Evolutionary conservation across 805 yeast genomes (phyloP), one percentile per base, ranked within the genome.

Genomic region (Starmerella kuoi): DNA sequence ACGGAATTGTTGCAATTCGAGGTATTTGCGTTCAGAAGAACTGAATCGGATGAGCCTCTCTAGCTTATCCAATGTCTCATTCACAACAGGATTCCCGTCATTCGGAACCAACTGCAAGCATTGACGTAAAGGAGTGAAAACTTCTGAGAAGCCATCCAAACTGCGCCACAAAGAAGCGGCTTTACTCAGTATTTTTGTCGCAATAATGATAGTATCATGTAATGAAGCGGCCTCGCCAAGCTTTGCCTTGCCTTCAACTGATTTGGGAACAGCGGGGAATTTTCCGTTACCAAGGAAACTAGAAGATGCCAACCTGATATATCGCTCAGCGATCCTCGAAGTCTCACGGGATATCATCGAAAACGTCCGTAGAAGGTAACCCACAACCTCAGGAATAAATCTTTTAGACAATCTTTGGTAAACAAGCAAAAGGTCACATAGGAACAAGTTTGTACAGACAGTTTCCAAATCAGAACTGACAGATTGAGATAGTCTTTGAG

Each of bases 341-440:
- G 26, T 32, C 2, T 9, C 31, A 0, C 41, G 42, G 9, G 19
- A 19, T 11, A 46, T 17, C 34, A 41, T 41, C 3, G 35, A 40
- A 14, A 50, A 35, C 19, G 39, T 39, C 12, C 54, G 18, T 72
- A 74, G 41, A 35, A 55, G 28, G 31, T 78, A 79, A 37, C 62
- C 69, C 5, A 69, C 60, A 9, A 80, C 70, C 61, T 91, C 98
- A 0, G 99, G 98, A 36, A 79, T 65, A 52, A 67, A 77, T 54
- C 98, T 69, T 60, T 85, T 80, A 24, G 95, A 74, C 22, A 81
- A 56, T 45, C 84, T 65, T 64, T 91, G 96, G 59, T 83, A 91
- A 45, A 71, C 72, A 44, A 79, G 57, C 19, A 81, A 61, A 14
- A 76, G 62, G 46, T 78, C 85, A 41, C 76, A 68, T n/a, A 86